phyloP scores from a whole-genome alignment of 2,329 filamentous ascomycete species.

The Ceratocystis albifundus region DNA sequence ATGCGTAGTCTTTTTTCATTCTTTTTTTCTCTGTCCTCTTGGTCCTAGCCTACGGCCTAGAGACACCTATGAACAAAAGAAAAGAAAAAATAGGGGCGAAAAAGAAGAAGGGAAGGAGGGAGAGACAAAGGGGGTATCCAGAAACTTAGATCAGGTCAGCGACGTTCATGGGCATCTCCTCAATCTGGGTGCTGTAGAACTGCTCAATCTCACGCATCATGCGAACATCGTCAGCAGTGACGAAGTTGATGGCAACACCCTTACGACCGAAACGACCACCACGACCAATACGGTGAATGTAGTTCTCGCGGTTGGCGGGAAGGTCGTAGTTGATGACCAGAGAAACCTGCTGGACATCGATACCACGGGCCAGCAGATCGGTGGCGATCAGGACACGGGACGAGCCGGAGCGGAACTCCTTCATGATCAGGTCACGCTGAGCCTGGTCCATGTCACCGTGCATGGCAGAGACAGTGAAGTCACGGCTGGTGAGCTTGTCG shows the following conservation, averaged over 20 bases:
- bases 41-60: neutral
- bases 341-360: conserved; percentile 98
- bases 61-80: conserved; percentile 2
- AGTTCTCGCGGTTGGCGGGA: conserved; percentile 98
- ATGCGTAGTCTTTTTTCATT: conserved; percentile 4
- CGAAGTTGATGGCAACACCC: conserved; percentile 99
- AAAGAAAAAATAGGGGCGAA: conserved; percentile 17
- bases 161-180: conserved; percentile 99
- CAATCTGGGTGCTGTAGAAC: conserved; percentile 99
- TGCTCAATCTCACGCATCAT: conserved; percentile 99
- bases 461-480: conserved; percentile 99
- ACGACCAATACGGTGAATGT: conserved; percentile 99
- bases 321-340: conserved; percentile 99
- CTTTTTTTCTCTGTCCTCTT: neutral
- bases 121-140: conserved; percentile 20
- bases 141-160: conserved; percentile 57
- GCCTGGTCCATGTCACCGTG: conserved; percentile 98
- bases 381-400: conserved; percentile 98
- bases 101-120: neutral
- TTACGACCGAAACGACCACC: conserved; percentile 99
- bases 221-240: conserved; percentile 95
- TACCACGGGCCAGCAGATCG: conserved; percentile 95
- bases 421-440: conserved; percentile 99
- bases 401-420: conserved; percentile 98
- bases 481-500: conserved; percentile 94